Conservation (phyloP, 768 basidiomycete genomes). For the Lentinula raphanica region DNA sequence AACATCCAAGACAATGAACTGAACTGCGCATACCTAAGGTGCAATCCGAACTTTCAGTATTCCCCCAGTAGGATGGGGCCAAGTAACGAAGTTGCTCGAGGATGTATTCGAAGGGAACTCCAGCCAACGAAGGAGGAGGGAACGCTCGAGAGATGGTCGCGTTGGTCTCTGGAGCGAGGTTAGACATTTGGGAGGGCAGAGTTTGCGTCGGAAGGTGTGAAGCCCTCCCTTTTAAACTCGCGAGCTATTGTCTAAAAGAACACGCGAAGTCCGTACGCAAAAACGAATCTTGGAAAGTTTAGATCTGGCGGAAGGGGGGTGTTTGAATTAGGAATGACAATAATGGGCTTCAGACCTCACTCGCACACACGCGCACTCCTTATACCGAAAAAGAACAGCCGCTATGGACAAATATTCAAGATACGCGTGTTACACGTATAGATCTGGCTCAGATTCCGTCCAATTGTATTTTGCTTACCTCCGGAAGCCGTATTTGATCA, state of each 20-base stretch:
- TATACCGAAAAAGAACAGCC: neutral
- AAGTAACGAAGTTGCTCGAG: conserved; percentile 61
- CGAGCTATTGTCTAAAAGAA: conserved; percentile 19
- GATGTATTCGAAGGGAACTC: conserved; percentile 71
- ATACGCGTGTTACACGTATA: conserved; percentile 3
- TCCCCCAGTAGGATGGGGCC: conserved; percentile 69
- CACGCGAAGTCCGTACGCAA: conserved; percentile 27
- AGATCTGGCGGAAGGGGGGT: conserved; percentile 14
- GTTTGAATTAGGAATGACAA: conserved; percentile 1
- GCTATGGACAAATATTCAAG: neutral
- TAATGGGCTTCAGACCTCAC: conserved; percentile 12
- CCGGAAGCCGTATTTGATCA: conserved; percentile 22
- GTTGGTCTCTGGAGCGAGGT: conserved; percentile 19
- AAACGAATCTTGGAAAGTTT: conserved; percentile 15
- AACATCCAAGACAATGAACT: neutral
- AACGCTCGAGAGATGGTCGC: conserved; percentile 55
- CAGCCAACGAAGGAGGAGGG: conserved; percentile 56
- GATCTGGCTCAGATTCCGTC: conserved; percentile 9
- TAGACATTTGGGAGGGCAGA: conserved; percentile 19
- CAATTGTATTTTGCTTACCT: conserved; percentile 30
- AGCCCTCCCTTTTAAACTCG: conserved; percentile 20
- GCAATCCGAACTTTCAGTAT: conserved; percentile 72
- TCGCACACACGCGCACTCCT: neutral
- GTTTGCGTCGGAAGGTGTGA: conserved; percentile 23
- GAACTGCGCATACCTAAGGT: conserved; percentile 48